A percentile compares a stretch with the other conserved stretches of the same genome.
Evolutionary conservation across 495 filamentous ascomycete genomes (phyloP).

Genomic region (Extremus antarcticus): DNA sequence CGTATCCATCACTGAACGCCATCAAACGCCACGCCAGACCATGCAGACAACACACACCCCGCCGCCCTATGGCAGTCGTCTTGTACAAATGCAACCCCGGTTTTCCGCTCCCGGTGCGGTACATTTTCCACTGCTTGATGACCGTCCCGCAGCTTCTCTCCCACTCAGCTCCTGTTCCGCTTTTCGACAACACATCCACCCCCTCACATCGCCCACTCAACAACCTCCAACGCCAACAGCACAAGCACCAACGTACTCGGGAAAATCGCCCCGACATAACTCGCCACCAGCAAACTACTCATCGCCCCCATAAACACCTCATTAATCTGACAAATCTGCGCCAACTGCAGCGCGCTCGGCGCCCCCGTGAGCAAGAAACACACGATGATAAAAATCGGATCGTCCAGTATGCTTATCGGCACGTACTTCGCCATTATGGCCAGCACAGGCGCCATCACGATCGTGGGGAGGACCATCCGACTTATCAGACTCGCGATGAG

Average conservation of each 20-base stretch:
- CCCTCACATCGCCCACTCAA: slow-evolving; percentile 58
- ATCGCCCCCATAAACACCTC: slow-evolving; percentile 89
- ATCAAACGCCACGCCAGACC: no score
- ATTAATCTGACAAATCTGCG: slow-evolving; percentile 98
- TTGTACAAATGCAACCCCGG: no score
- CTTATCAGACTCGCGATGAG: slow-evolving; percentile 76
- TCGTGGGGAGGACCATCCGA: slow-evolving; percentile 82
- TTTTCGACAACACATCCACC: no score
- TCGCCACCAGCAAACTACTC: slow-evolving; percentile 88
- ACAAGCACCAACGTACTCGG: slow-evolving; percentile 87
- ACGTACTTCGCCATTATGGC: slow-evolving; percentile 87
- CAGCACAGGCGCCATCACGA: slow-evolving; percentile 88
- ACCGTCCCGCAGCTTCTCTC: no score
- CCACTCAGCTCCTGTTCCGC: no score
- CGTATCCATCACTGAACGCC: no score
- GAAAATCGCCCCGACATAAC: slow-evolving; percentile 94
- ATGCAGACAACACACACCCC: no score
- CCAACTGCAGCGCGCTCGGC: slow-evolving; percentile 85
- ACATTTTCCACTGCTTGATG: no score
- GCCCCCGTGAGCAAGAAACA: slow-evolving; percentile 93
- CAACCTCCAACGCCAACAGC: slow-evolving; percentile 80
- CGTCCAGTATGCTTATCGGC: slow-evolving; percentile 86
- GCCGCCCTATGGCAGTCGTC: no score
- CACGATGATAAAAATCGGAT: slow-evolving; percentile 95
- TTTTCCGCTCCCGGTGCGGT: no score